phyloP scores from a whole-genome alignment of 2,329 filamentous ascomycete genomes.

The Neurospora crassa region DNA sequence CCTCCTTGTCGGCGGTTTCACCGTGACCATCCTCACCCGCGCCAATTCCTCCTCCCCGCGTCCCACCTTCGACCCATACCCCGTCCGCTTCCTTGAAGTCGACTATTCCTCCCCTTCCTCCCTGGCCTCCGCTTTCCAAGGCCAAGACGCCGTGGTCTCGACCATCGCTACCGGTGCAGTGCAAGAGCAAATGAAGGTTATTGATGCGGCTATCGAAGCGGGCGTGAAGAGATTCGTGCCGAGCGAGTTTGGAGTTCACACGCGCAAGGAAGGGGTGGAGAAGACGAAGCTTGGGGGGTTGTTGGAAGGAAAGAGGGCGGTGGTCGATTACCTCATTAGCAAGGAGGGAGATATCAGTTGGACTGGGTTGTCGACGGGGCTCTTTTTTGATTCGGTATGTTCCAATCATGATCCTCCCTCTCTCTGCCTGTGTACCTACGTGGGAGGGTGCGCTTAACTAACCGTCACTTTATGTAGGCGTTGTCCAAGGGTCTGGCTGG shows the following conservation, averaged over 20 bases:
- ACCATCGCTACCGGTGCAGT: slow-evolving; percentile 34
- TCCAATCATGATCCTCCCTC: neutral
- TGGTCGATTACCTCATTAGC: slow-evolving; percentile 41
- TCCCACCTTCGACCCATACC: slow-evolving; percentile 18
- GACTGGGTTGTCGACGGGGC: slow-evolving; percentile 48
- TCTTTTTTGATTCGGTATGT: slow-evolving; percentile 52
- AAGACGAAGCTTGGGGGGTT: slow-evolving; percentile 19
- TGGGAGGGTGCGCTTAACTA: no score
- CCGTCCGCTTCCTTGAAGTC: slow-evolving; percentile 33
- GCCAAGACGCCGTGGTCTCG: slow-evolving; percentile 47
- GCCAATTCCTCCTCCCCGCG: slow-evolving; percentile 26
- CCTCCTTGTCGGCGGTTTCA: slow-evolving; percentile 31
- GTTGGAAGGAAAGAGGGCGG: slow-evolving; percentile 20
- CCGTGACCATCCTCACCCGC: slow-evolving; percentile 42
- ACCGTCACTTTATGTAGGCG: no score
- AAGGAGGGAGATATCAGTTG: slow-evolving; percentile 45
- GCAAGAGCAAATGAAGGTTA: slow-evolving; percentile 35
- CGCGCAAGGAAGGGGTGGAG: slow-evolving; percentile 13
- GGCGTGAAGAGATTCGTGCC: slow-evolving; percentile 50
- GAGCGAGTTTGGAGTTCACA: slow-evolving; percentile 38
- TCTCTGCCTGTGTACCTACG: neutral
- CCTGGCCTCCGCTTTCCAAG: slow-evolving; percentile 36
- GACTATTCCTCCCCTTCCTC: slow-evolving; percentile 34
- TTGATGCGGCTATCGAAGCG: slow-evolving; percentile 45
- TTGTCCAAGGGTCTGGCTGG: neutral